These are phyloP conservation scores for Chytriomyces sp. DNA, from an alignment of 192 early-diverging fungal genomes.

Conservation along the genomic window DNA sequence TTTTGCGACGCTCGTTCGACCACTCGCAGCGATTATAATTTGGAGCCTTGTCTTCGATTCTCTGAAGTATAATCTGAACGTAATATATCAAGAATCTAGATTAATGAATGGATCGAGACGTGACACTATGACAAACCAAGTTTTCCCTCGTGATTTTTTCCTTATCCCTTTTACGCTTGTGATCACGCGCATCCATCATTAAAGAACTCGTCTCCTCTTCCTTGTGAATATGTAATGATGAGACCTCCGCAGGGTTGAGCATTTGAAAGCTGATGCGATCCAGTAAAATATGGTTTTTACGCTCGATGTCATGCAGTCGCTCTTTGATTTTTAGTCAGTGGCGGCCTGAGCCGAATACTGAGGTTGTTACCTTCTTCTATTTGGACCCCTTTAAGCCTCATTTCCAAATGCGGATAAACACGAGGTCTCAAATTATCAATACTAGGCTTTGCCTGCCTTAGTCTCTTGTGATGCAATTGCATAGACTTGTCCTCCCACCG, in stretches of 20 bases:
- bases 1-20: conserved; percentile 41
- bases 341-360: background rate
- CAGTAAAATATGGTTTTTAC: conserved; percentile 53
- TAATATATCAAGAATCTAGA: background rate
- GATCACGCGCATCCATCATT: conserved; percentile 25
- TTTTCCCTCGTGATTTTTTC: conserved; percentile 36
- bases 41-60: conserved; percentile 52
- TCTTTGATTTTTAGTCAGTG: conserved; percentile 28
- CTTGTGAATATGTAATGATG: conserved; percentile 14
- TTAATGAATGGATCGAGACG: background rate
- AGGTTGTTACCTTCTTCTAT: conserved; percentile 50
- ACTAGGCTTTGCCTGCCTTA: conserved; percentile 39
- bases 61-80: conserved; percentile 42
- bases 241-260: conserved; percentile 34
- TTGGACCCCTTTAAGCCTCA: conserved; percentile 47
- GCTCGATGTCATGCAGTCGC: conserved; percentile 48
- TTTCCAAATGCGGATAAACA: conserved; percentile 52
- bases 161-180: conserved; percentile 33
- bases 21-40: conserved; percentile 48
- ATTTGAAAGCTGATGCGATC: conserved; percentile 54
- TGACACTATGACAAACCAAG: conserved; percentile 17
- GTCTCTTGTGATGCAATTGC: conserved; percentile 38
- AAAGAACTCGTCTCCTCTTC: conserved; percentile 10
- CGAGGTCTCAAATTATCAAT: conserved; percentile 51
- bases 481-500: conserved; percentile 45